Conservation (phyloP, 164 flowering plant species). For the Litsea cubeba region DNA sequence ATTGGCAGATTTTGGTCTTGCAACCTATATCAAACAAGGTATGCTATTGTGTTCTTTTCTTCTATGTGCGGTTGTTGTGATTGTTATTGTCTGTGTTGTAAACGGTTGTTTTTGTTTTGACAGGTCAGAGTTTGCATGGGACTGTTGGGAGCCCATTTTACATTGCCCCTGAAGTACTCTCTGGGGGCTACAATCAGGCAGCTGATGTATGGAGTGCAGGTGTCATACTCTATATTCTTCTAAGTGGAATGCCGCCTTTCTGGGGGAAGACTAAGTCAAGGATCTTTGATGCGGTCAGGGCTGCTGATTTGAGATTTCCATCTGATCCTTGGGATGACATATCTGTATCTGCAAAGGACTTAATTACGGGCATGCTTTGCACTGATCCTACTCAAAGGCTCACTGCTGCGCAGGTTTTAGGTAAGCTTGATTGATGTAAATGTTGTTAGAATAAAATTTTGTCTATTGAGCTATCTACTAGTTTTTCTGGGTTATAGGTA, state of each 20-base stretch:
- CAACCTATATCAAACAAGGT: conserved; percentile 74
- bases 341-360: conserved; percentile 61
- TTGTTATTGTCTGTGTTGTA: neutral
- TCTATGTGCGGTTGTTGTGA: neutral
- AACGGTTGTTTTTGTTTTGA: conserved; percentile 7
- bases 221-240: conserved; percentile 80
- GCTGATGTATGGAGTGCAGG: conserved; percentile 91
- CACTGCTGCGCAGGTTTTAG: conserved; percentile 68
- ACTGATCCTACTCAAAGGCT: conserved; percentile 61
- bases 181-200: conserved; percentile 70
- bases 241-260: conserved; percentile 78
- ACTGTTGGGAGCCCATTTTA: conserved; percentile 83
- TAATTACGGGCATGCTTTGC: conserved; percentile 68
- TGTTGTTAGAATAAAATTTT: neutral
- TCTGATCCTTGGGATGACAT: conserved; percentile 57
- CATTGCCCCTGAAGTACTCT: conserved; percentile 79
- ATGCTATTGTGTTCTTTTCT: conserved; percentile 5
- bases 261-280: conserved; percentile 78
- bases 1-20: conserved; percentile 63
- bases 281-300: conserved; percentile 81
- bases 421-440: conserved; percentile 28
- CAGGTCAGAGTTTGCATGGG: conserved; percentile 64
- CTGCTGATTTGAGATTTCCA: conserved; percentile 67
- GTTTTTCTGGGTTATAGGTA: neutral
- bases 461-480: neutral